A percentile compares a stretch with the other conserved stretches of the same genome.
These are phyloP conservation scores for Piromyces finnis DNA, from an alignment of 192 early-diverging fungal genomes.

Conservation along the genomic window DNA sequence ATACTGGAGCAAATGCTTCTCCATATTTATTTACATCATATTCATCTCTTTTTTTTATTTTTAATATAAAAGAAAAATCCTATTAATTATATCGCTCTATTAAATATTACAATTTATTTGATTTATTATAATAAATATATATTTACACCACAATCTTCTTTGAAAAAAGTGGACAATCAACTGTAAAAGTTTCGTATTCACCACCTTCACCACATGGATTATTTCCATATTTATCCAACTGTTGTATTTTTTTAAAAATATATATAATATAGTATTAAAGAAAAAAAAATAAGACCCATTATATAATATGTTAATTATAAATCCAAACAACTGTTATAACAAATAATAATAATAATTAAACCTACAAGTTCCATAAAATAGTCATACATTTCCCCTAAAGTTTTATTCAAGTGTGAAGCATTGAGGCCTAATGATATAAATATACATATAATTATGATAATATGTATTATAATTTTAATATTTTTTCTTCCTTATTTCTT, in stretches of 20 bases:
- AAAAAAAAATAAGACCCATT: too few relatives aligned
- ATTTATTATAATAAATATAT: too few relatives aligned
- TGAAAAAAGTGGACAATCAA: slow-evolving; percentile 84
- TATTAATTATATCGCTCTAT: too few relatives aligned
- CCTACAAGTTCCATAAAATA: slow-evolving; percentile 47
- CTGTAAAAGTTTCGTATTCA: slow-evolving; percentile 85
- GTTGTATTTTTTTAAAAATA: neutral
- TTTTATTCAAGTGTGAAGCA: slow-evolving; percentile 51
- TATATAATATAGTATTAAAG: neutral
- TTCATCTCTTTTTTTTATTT: slow-evolving; percentile 33
- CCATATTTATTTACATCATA: slow-evolving; percentile 55
- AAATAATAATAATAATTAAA: neutral
- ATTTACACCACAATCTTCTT: slow-evolving; percentile 62
- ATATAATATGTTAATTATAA: too few relatives aligned
- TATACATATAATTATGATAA: too few relatives aligned
- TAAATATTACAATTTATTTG: too few relatives aligned
- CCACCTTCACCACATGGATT: slow-evolving; percentile 96
- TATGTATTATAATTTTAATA: neutral
- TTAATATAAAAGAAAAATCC: too few relatives aligned
- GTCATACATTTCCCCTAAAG: slow-evolving; percentile 60
- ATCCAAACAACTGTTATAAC: too few relatives aligned
- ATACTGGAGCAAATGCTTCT: slow-evolving; percentile 63
- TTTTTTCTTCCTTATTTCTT: neutral
- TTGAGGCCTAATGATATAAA: slow-evolving; percentile 32
- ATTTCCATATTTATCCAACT: slow-evolving; percentile 42